Conservation (phyloP, 495 filamentous ascomycete species). For the Xylaria scruposa region DNA sequence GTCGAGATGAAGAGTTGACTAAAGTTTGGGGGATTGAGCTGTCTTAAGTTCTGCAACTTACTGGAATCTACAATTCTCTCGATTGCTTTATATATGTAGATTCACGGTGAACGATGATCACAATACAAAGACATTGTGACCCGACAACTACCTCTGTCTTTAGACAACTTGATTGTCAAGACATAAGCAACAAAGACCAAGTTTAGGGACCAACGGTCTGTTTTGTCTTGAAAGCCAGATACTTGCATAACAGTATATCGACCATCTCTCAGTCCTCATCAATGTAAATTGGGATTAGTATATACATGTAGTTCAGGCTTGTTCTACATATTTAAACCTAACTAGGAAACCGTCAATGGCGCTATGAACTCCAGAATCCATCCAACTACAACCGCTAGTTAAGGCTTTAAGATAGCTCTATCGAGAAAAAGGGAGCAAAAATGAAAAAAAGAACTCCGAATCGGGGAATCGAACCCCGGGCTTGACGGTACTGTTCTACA, state of each 20-base stretch:
- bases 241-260: background rate
- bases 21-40: background rate
- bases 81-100: background rate
- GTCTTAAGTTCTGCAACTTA: background rate
- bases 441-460: slow-evolving; percentile 32
- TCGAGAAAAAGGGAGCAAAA: background rate
- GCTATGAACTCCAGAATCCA: background rate
- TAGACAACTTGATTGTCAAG: background rate
- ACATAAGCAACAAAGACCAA: background rate
- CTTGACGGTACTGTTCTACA: slow-evolving; percentile 34
- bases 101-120: background rate
- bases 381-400: background rate
- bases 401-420: background rate
- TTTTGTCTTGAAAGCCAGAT: background rate
- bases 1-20: background rate
- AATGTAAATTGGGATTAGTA: background rate
- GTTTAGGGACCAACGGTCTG: background rate
- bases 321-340: background rate
- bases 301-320: background rate
- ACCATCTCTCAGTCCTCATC: background rate
- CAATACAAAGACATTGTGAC: background rate
- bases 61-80: background rate
- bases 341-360: background rate
- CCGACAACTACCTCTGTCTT: background rate
- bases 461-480: slow-evolving; percentile 49